Conservation (phyloP, 176 grass and related monocot genomes). For the Aegilops speltoides region DNA sequence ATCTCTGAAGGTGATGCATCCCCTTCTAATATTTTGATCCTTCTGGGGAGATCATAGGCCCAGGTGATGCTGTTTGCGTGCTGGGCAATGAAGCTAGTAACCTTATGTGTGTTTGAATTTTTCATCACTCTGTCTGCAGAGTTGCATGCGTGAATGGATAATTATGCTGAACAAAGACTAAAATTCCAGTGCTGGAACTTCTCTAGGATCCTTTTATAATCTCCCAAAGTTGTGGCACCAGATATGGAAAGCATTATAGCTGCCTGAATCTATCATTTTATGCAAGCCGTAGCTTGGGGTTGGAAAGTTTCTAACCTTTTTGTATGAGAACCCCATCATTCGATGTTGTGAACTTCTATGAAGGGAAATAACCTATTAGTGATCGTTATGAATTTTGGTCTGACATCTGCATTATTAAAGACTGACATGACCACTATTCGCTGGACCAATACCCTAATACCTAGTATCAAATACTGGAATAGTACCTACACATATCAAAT, state of each 20-base stretch:
- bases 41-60: neutral
- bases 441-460: neutral
- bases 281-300: conserved; percentile 10
- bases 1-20: conserved; percentile 36
- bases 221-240: neutral
- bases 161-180: conserved; percentile 24
- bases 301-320: conserved; percentile 9
- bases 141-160: conserved; percentile 25
- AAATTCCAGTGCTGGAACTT: conserved; percentile 16
- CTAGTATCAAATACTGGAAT: neutral
- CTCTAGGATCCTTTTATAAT: conserved; percentile 25
- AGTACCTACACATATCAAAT: neutral
- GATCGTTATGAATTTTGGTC: conserved; percentile 9
- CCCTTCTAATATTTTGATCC: conserved; percentile 5
- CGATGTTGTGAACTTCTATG: conserved; percentile 9
- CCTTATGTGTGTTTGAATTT: conserved; percentile 21
- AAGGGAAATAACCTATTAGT: conserved; percentile 3
- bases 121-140: conserved; percentile 11
- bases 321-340: neutral
- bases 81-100: conserved; percentile 21
- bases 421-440: neutral
- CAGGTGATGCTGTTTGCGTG: conserved; percentile 9
- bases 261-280: neutral
- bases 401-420: conserved; percentile 7
- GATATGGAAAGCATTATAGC: conserved; percentile 23